Conservation (phyloP, 2,329 filamentous ascomycete species). For the Sphaerostilbella broomeana region DNA sequence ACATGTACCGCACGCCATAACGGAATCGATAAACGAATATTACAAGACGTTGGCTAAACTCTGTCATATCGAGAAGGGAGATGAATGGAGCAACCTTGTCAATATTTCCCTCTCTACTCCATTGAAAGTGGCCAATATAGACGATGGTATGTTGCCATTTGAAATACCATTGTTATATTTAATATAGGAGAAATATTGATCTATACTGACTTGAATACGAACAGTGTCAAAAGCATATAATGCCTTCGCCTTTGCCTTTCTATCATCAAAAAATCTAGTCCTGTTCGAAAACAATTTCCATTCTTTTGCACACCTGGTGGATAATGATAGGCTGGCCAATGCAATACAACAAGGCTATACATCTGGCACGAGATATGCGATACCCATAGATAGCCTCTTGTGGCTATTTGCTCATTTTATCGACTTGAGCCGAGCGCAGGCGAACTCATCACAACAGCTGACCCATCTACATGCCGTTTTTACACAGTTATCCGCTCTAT, state of each 20-base stretch:
- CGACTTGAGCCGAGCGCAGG: conserved; percentile 41
- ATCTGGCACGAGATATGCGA: conserved; percentile 1
- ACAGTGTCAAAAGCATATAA: conserved; percentile 23
- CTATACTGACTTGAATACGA: background rate
- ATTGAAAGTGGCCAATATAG: conserved; percentile 17
- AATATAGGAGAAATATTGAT: background rate
- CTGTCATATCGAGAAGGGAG: conserved; percentile 23
- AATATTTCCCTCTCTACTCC: conserved; percentile 25
- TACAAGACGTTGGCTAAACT: conserved; percentile 35
- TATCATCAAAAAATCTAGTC: conserved; percentile 30
- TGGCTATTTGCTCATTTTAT: conserved; percentile 65
- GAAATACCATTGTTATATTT: background rate
- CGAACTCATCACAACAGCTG: conserved; percentile 28
- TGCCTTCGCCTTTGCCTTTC: conserved; percentile 33
- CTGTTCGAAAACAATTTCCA: conserved; percentile 36
- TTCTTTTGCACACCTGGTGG: conserved; percentile 31
- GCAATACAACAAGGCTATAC: conserved; percentile 25
- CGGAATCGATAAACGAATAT: conserved; percentile 27
- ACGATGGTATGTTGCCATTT: conserved; percentile 17
- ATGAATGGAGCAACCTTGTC: conserved; percentile 19
- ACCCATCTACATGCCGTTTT: conserved; percentile 47
- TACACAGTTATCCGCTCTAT: conserved; percentile 45
- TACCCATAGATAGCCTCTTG: conserved; percentile 40
- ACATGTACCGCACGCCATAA: conserved; percentile 18
- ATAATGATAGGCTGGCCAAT: conserved; percentile 34